These are phyloP conservation scores for Sporothrix globosa DNA, from an alignment of 2,329 filamentous ascomycete species.

Conservation along the genomic window DNA sequence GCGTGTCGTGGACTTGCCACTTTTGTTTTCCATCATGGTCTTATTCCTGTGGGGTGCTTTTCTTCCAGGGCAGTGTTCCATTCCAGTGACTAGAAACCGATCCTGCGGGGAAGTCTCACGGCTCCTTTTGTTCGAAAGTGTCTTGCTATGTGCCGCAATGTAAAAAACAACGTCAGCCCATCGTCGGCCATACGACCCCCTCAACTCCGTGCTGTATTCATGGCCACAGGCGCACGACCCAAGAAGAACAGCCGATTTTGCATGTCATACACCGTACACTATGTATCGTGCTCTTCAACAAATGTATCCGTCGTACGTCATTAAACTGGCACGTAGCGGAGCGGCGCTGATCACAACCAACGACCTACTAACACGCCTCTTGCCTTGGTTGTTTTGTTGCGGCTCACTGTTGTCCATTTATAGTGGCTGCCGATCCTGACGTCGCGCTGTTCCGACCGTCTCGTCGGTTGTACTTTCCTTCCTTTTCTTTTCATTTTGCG, in stretches of 20 bases:
- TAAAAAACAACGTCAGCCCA: background rate
- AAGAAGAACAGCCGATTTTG: background rate
- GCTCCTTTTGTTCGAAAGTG: background rate
- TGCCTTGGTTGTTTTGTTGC: background rate
- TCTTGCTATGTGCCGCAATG: background rate
- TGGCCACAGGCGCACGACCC: background rate
- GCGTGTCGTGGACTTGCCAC: conserved; percentile 1
- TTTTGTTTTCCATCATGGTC: background rate
- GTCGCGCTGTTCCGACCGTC: background rate
- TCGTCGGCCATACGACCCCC: background rate
- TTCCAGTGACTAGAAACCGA: conserved; percentile 14
- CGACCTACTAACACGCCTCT: background rate
- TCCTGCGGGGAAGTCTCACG: background rate
- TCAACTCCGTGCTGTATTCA: background rate
- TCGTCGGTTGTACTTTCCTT: conserved; percentile 9
- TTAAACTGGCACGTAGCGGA: background rate
- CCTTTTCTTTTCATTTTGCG: background rate
- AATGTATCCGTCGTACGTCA: background rate
- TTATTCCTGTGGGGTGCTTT: conserved; percentile 2
- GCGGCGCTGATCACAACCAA: no score
- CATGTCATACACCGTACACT: background rate
- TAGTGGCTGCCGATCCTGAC: conserved; percentile 16
- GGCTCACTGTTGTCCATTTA: conserved; percentile 14
- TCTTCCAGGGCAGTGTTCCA: background rate
- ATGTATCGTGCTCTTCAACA: background rate